Evolutionary conservation across 2,329 filamentous ascomycete species (phyloP).

Genomic region (Phialophora chinensis): DNA sequence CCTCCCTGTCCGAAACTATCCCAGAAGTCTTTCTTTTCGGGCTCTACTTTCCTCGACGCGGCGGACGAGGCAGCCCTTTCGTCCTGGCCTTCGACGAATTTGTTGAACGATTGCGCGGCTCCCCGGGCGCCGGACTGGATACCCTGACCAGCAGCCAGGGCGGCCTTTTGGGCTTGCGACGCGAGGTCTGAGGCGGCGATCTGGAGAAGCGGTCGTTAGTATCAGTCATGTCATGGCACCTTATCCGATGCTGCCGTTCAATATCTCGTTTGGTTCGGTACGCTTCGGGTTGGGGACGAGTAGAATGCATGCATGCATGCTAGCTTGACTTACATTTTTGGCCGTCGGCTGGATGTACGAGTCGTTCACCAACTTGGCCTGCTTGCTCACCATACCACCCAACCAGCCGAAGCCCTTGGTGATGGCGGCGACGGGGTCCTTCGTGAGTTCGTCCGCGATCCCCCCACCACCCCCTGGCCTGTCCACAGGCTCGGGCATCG

Average conservation of each 20-base stretch:
- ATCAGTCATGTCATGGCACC: not conserved
- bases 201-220: slow-evolving; percentile 51
- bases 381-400: slow-evolving; percentile 82
- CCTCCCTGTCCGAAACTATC: slow-evolving; percentile 69
- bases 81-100: slow-evolving; percentile 81
- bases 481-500: slow-evolving; percentile 56
- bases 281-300: not conserved
- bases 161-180: slow-evolving; percentile 68
- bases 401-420: slow-evolving; percentile 97
- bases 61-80: slow-evolving; percentile 42
- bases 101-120: slow-evolving; percentile 79
- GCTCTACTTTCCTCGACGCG: slow-evolving; percentile 56
- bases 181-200: slow-evolving; percentile 80
- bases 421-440: slow-evolving; percentile 84
- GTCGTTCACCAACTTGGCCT: slow-evolving; percentile 88
- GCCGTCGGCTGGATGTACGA: slow-evolving; percentile 92
- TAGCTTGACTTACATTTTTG: slow-evolving; percentile 68
- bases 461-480: slow-evolving; percentile 44
- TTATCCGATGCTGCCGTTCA: not conserved
- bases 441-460: slow-evolving; percentile 84
- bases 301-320: not conserved
- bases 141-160: slow-evolving; percentile 62
- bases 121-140: slow-evolving; percentile 70
- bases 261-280: too few relatives aligned
- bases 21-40: slow-evolving; percentile 84